These are phyloP conservation scores for Colletotrichum spaethianum DNA, from an alignment of 2,329 filamentous ascomycete species.

Conservation along the genomic window DNA sequence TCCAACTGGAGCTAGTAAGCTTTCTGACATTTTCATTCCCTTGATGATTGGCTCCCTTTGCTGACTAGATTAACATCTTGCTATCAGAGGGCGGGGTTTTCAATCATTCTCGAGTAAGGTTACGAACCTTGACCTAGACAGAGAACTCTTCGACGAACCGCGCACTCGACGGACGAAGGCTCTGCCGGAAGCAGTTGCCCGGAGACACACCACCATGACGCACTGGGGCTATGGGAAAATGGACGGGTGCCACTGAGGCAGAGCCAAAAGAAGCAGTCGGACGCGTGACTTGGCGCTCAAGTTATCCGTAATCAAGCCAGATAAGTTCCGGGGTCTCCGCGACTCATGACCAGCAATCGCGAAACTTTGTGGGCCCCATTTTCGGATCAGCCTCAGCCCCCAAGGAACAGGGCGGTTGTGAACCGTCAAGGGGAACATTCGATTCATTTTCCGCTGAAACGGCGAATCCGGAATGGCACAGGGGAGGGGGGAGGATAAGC, in stretches of 20 bases:
- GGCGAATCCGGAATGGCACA: constrained; percentile 10
- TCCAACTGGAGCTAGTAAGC: neutral
- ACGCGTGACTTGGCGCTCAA: constrained; percentile 11
- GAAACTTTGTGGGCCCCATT: neutral
- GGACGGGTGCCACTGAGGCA: neutral
- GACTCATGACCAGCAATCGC: constrained; percentile 29
- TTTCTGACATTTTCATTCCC: neutral
- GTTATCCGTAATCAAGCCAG: neutral
- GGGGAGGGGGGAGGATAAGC: no score
- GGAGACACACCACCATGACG: constrained; percentile 20
- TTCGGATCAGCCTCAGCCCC: constrained; percentile 10
- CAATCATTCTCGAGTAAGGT: neutral
- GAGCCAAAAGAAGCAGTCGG: constrained; percentile 12
- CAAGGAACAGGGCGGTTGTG: constrained; percentile 25
- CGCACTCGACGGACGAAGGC: neutral
- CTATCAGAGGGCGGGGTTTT: constrained; percentile 5
- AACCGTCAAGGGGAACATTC: constrained; percentile 5
- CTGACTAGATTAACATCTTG: neutral
- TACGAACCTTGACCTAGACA: constrained; percentile 19
- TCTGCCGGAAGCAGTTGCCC: neutral
- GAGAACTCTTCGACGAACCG: neutral
- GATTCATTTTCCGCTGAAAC: constrained; percentile 13
- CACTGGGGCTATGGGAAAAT: constrained; percentile 22
- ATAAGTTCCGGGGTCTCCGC: constrained; percentile 24
- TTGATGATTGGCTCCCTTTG: neutral